Percentiles rank a stretch among this genome's conserved stretches.
Evolutionary conservation across 2,329 filamentous ascomycete species (phyloP).

Genomic region (Trichophyton mentagrophytes): DNA sequence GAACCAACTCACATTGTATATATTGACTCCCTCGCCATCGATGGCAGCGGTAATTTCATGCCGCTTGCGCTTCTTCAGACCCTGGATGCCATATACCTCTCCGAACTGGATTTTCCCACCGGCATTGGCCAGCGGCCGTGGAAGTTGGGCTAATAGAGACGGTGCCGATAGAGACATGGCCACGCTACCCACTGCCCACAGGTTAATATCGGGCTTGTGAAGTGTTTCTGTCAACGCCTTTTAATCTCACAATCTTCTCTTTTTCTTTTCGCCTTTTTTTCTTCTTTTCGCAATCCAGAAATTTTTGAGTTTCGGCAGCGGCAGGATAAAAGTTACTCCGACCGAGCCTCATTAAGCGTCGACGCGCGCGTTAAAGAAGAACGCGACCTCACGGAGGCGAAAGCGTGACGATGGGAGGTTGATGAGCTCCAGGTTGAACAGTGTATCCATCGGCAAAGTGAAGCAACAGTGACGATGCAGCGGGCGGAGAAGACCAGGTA

Average conservation of each 20-base stretch:
- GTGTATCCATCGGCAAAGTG: no score
- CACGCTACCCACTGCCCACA: neutral
- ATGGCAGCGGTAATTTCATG: constrained; percentile 48
- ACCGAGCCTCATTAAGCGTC: neutral
- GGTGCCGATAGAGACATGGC: constrained; percentile 35
- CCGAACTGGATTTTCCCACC: constrained; percentile 31
- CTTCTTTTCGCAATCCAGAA: constrained; percentile 1
- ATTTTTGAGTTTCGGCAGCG: neutral
- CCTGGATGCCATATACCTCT: constrained; percentile 42
- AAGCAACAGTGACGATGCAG: neutral
- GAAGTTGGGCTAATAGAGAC: constrained; percentile 34
- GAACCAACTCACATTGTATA: constrained; percentile 44
- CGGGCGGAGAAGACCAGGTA: neutral
- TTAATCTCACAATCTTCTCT: neutral
- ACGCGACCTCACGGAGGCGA: neutral
- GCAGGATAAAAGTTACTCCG: neutral
- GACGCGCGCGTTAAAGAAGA: neutral
- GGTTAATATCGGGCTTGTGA: neutral
- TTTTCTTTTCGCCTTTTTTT: neutral
- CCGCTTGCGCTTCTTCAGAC: constrained; percentile 48
- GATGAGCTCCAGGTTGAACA: no score
- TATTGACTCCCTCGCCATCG: constrained; percentile 49
- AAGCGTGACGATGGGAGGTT: no score
- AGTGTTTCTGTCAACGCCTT: neutral
- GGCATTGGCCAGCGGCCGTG: constrained; percentile 28